phyloP scores from a whole-genome alignment of 192 early-diverging fungal genomes.

The Coemansia pectinata region DNA sequence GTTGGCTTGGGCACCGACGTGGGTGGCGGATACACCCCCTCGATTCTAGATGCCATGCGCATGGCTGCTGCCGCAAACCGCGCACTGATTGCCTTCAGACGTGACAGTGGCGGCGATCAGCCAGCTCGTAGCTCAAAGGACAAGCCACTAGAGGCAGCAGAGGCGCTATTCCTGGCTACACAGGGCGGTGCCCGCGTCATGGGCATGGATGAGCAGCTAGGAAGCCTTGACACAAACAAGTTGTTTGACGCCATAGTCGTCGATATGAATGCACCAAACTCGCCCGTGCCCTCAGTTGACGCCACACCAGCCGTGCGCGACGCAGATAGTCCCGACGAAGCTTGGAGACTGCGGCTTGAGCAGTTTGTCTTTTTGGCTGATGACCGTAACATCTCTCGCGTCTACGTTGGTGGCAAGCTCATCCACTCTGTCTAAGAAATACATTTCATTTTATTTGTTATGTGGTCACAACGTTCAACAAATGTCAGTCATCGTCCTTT shows the following conservation, averaged over 20 bases:
- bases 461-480: neutral
- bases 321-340: slow-evolving; percentile 3
- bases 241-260: slow-evolving; percentile 91
- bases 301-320: slow-evolving; percentile 27
- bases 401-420: slow-evolving; percentile 76
- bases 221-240: slow-evolving; percentile 85
- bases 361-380: slow-evolving; percentile 93
- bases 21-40: slow-evolving; percentile 83
- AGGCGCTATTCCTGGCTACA: slow-evolving; percentile 87
- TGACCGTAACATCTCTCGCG: slow-evolving; percentile 77
- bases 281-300: slow-evolving; percentile 26
- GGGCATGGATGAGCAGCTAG: slow-evolving; percentile 68
- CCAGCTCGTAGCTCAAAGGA: slow-evolving; percentile 1
- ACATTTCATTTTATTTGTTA: neutral
- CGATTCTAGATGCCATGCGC: slow-evolving; percentile 86
- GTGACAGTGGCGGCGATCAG: slow-evolving; percentile 15
- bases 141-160: slow-evolving; percentile 61
- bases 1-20: slow-evolving; percentile 96
- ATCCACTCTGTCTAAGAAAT: slow-evolving; percentile 35
- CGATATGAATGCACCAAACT: slow-evolving; percentile 67
- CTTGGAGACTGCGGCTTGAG: slow-evolving; percentile 59
- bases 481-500: neutral
- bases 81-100: slow-evolving; percentile 46
- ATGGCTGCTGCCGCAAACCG: slow-evolving; percentile 74
- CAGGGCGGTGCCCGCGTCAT: slow-evolving; percentile 86